Percentiles rank a stretch among this genome's conserved stretches.
These are phyloP conservation scores for Cyclotella choctawhatcheeana DNA, from an alignment of 108 stramenopile species.

Conservation along the genomic window DNA sequence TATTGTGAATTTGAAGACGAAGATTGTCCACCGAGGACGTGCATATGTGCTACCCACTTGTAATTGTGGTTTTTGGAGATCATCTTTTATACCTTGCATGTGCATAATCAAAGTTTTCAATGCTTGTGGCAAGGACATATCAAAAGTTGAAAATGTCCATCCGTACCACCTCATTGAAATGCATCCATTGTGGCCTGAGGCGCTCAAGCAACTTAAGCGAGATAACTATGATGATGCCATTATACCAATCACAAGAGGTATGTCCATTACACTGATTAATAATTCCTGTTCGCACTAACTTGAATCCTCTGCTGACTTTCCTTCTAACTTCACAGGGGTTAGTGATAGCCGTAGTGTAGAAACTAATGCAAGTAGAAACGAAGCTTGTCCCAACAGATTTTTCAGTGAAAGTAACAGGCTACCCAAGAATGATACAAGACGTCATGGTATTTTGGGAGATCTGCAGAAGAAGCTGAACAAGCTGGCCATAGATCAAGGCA, in stretches of 20 bases:
- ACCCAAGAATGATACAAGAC: neutral
- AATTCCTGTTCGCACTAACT: too few relatives aligned
- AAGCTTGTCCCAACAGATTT: neutral
- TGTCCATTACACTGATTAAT: too few relatives aligned
- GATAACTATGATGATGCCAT: slow-evolving; percentile 1
- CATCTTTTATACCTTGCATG: neutral
- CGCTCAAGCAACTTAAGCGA: neutral
- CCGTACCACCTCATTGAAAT: neutral
- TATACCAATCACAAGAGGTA: neutral
- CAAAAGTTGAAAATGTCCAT: neutral
- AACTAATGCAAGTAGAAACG: neutral
- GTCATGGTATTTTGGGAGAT: neutral
- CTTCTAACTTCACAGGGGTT: neutral
- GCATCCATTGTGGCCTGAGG: neutral
- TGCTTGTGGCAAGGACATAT: neutral
- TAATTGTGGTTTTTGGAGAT: slow-evolving; percentile 4
- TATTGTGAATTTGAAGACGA: neutral
- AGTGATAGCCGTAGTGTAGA: neutral
- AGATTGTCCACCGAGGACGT: neutral
- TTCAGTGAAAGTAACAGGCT: neutral
- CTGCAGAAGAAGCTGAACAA: neutral
- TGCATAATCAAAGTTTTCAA: neutral
- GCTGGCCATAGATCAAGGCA: neutral
- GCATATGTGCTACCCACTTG: neutral
- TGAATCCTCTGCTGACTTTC: neutral